Evolutionary conservation across 805 yeast species (phyloP).

Genomic region (Cyberlindnera mycetangii): DNA sequence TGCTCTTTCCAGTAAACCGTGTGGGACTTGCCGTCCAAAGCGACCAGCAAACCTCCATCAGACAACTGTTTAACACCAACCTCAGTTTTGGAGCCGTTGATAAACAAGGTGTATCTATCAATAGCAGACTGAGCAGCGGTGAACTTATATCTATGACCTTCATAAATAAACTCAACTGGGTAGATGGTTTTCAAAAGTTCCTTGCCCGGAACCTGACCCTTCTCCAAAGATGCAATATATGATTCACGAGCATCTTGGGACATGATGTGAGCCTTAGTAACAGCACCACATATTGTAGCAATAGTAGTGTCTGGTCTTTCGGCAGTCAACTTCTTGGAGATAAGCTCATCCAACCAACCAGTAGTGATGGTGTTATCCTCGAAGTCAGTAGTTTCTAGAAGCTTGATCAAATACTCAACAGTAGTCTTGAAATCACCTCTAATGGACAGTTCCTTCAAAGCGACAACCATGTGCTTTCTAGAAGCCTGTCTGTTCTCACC

Average conservation of each 20-base stretch:
- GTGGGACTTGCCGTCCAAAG: slow-evolving; percentile 90
- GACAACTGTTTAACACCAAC: slow-evolving; percentile 86
- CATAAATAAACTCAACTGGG: slow-evolving; percentile 94
- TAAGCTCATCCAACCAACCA: slow-evolving; percentile 98
- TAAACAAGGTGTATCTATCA: slow-evolving; percentile 82
- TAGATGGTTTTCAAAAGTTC: slow-evolving; percentile 79
- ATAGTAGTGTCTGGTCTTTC: slow-evolving; percentile 91
- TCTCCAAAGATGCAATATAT: slow-evolving; percentile 76
- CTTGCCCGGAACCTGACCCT: slow-evolving; percentile 92
- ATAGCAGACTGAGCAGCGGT: slow-evolving; percentile 91
- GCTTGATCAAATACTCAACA: slow-evolving; percentile 92
- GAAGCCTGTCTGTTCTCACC: slow-evolving; percentile 98
- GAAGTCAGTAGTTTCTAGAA: slow-evolving; percentile 93
- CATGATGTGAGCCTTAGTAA: slow-evolving; percentile 86
- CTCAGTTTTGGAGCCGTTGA: slow-evolving; percentile 88
- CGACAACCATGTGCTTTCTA: slow-evolving; percentile 98
- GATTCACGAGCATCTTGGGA: slow-evolving; percentile 67
- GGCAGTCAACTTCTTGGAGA: slow-evolving; percentile 89
- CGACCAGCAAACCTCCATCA: slow-evolving; percentile 90
- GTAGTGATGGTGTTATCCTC: slow-evolving; percentile 96
- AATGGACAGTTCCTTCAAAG: slow-evolving; percentile 90
- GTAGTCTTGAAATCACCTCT: slow-evolving; percentile 99
- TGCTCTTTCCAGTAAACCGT: slow-evolving; percentile 98
- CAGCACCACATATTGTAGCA: slow-evolving; percentile 97
- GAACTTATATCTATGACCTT: slow-evolving; percentile 88